Base-by-base conservation (phyloP, 306 rosid species). In the Carpinus fangiana region DNA sequence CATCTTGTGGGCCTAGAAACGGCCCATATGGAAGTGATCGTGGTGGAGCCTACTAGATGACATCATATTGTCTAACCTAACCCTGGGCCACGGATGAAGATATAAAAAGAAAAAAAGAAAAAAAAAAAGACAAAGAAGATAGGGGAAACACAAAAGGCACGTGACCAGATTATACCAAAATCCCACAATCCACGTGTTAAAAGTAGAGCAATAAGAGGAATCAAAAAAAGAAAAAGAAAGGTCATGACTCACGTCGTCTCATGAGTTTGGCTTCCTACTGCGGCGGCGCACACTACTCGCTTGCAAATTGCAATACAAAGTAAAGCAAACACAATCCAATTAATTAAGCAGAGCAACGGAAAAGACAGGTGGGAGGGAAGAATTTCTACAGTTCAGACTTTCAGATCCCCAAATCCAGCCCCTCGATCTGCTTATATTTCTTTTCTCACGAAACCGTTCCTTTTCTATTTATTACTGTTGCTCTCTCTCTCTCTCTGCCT, bases 201-300 rank as follows among this genome's bases (percentile, higher is more conserved):
- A 65, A 81, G 72, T 53, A 48, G 38, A 57, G 73, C 34, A 31
- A 31, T 31, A 31, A 23, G 26, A 23, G 26, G 26, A 23, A 23
- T 23, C 26, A 23, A 23, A 23, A 23, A 47, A 56, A 71, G 59
- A 21, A 23, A 34, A 34, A 50, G 51, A 16, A 18, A 52, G 14
- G 20, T 9, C 4, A 2, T 2, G 34, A 31, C 34, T 31, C 34
- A 31, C 3, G 34, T 2, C 3, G 34, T 2, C 34, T 31, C 34
- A 75, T 0, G 34, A 23, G 13, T 62, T 50, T 79, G 74, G 69
- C 51, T 50, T 36, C 53, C 85, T 80, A 54, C 65, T 77, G 70
- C 47, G 91, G 85, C 90, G 90, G 92, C 89, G 80, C 80, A 55
- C 73, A 55, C 73, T 21, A 70, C 52, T 78, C 17, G 78, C 79